A percentile compares a stretch with the other conserved stretches of the same genome.
These are phyloP conservation scores for Mixia osmundae DNA, from an alignment of 1,284 basidiomycete species.

Conservation along the genomic window DNA sequence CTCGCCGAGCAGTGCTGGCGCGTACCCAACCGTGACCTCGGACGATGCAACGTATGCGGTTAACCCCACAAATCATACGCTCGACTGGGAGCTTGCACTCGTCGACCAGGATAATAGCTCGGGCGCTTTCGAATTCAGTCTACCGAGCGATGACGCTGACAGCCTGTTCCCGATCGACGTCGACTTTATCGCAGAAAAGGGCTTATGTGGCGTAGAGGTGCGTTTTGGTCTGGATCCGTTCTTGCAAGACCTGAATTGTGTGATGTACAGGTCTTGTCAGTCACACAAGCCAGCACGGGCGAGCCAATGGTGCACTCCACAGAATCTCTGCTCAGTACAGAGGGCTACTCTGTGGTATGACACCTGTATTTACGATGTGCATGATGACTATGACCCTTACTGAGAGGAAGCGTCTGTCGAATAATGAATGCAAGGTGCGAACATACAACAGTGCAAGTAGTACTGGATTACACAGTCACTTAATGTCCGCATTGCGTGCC, in stretches of 20 bases:
- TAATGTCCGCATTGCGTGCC: no score
- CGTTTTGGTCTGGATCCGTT: no score
- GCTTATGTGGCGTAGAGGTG: slow-evolving; percentile 11
- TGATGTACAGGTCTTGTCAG: slow-evolving; percentile 28
- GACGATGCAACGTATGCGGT: slow-evolving; percentile 48
- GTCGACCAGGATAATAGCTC: slow-evolving; percentile 33
- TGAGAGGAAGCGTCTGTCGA: no score
- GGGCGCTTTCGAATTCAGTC: slow-evolving; percentile 67
- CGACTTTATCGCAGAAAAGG: slow-evolving; percentile 37
- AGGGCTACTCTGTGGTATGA: slow-evolving; percentile 17
- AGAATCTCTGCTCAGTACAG: slow-evolving; percentile 31
- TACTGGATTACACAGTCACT: no score
- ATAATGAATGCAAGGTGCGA: no score
- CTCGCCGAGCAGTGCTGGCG: slow-evolving; percentile 36
- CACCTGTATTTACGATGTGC: no score
- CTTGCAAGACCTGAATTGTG: neutral
- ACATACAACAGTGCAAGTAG: no score
- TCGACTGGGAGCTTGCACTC: slow-evolving; percentile 53
- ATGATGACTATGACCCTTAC: no score
- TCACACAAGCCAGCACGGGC: slow-evolving; percentile 35
- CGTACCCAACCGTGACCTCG: slow-evolving; percentile 54
- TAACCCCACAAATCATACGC: slow-evolving; percentile 47
- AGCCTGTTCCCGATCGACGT: slow-evolving; percentile 85
- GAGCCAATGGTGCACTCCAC: slow-evolving; percentile 46
- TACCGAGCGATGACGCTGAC: slow-evolving; percentile 55